phyloP scores from a whole-genome alignment of 2,329 filamentous ascomycete species.

The Huntiella bhutanensis region DNA sequence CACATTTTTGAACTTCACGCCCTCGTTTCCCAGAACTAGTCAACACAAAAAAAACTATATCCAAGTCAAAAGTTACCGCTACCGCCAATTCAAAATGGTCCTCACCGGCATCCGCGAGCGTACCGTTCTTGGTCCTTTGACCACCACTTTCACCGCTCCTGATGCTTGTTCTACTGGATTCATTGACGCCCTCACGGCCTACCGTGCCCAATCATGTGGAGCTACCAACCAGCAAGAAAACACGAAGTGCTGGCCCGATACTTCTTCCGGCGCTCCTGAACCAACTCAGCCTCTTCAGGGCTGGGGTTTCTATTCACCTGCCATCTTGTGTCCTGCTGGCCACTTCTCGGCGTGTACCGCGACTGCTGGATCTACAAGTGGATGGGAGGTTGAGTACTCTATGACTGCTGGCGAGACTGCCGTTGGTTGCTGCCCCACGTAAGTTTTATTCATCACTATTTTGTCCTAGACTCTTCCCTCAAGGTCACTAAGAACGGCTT shows the following conservation, averaged over 20 bases:
- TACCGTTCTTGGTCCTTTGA: slow-evolving; percentile 13
- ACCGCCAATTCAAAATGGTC: slow-evolving; percentile 5
- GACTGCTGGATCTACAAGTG: slow-evolving; percentile 13
- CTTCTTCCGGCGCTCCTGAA: slow-evolving; percentile 6
- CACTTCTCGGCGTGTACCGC: slow-evolving; percentile 19
- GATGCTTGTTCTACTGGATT: slow-evolving; percentile 11
- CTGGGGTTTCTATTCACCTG: slow-evolving; percentile 21
- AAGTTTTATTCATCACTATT: slow-evolving; percentile 11
- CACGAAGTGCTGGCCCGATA: slow-evolving; percentile 9
- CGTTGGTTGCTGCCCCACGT: slow-evolving; percentile 19
- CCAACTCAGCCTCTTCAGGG: slow-evolving; percentile 14
- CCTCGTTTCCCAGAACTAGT: background rate
- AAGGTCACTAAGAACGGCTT: no score
- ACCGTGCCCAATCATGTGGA: slow-evolving; percentile 6
- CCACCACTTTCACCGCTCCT: slow-evolving; percentile 12
- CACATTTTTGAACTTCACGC: background rate
- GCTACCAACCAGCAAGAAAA: slow-evolving; percentile 9
- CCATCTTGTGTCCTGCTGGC: slow-evolving; percentile 17
- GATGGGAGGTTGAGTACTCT: slow-evolving; percentile 16
- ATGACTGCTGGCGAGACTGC: slow-evolving; percentile 17
- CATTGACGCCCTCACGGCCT: slow-evolving; percentile 6
- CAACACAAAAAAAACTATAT: background rate
- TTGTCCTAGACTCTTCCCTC: no score
- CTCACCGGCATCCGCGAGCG: slow-evolving; percentile 8
- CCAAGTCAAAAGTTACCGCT: background rate